Evolutionary conservation across 371 early-diverging fungal genomes (phyloP).

Genomic region (Phascolomyces articulosus): DNA sequence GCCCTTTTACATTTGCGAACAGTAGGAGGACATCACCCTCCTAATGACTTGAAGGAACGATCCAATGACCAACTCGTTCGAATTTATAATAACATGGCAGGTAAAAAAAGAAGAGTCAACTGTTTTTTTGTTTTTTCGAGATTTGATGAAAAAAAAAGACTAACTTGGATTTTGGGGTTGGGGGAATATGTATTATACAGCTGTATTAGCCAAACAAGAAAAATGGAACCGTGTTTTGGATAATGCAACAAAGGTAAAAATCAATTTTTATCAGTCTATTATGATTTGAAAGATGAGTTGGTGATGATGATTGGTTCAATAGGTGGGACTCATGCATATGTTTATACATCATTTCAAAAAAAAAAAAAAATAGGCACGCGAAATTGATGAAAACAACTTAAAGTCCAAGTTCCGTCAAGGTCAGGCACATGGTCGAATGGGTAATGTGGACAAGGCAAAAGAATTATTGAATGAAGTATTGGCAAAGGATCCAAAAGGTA

Average conservation of each 20-base stretch:
- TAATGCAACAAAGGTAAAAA: constrained; percentile 33
- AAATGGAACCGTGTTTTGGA: constrained; percentile 44
- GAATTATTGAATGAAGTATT: constrained; percentile 23
- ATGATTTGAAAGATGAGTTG: too few species aligned
- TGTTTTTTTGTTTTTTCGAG: not conserved
- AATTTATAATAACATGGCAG: constrained; percentile 51
- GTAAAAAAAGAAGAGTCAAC: not conserved
- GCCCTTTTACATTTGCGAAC: constrained; percentile 43
- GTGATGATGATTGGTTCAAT: too few species aligned
- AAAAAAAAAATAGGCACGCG: constrained; percentile 17
- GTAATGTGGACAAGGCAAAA: constrained; percentile 34
- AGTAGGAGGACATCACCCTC: constrained; percentile 32
- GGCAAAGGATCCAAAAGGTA: constrained; percentile 36
- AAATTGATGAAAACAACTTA: constrained; percentile 32
- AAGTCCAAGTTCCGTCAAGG: constrained; percentile 48
- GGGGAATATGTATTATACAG: too few species aligned
- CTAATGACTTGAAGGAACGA: constrained; percentile 21
- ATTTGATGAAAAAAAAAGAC: too few species aligned
- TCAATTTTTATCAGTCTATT: too few species aligned
- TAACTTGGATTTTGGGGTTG: too few species aligned
- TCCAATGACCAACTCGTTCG: constrained; percentile 37
- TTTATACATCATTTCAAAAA: not conserved
- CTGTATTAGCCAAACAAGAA: constrained; percentile 42
- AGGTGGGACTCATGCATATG: not conserved
- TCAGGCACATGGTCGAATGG: constrained; percentile 36